These are phyloP conservation scores for Cystofilobasidium macerans DNA, from an alignment of 768 basidiomycete genomes.

Conservation along the genomic window DNA sequence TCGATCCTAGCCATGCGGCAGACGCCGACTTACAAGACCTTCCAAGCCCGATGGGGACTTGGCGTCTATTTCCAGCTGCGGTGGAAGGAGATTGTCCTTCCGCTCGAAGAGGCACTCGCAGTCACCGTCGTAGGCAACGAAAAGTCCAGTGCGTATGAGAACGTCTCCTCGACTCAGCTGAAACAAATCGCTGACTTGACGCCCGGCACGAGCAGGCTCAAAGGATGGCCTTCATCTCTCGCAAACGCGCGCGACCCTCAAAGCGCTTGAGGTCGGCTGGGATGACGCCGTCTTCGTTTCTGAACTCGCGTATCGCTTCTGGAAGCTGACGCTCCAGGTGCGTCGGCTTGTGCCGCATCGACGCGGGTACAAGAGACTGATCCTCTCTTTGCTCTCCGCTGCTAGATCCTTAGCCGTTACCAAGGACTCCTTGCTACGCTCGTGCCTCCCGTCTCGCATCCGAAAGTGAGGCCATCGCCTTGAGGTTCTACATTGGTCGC, in stretches of 20 bases:
- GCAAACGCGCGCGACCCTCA: constrained; percentile 48
- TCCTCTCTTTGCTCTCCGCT: too few relatives aligned
- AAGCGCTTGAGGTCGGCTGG: constrained; percentile 72
- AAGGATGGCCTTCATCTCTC: constrained; percentile 28
- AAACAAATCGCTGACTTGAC: not conserved
- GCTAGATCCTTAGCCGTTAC: constrained; percentile 68
- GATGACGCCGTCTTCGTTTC: constrained; percentile 72
- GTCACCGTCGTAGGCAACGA: not conserved
- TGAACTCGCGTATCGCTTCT: constrained; percentile 72
- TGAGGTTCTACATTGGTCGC: too few relatives aligned
- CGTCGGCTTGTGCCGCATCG: constrained; percentile 23
- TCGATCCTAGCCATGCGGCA: constrained; percentile 61
- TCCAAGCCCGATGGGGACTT: constrained; percentile 84
- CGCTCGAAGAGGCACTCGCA: constrained; percentile 57
- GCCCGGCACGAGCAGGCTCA: not conserved
- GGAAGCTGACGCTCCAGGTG: constrained; percentile 84
- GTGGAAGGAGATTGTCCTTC: constrained; percentile 82
- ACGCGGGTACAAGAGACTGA: not conserved
- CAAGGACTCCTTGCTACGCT: constrained; percentile 50
- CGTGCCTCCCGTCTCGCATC: constrained; percentile 28
- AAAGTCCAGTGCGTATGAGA: not conserved
- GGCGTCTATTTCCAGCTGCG: constrained; percentile 93
- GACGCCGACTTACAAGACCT: constrained; percentile 58
- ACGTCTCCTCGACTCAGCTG: not conserved
- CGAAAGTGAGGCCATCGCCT: not conserved